Evolutionary conservation across 129 eudicot species (phyloP), one percentile per base, ranked within the genome.

Genomic region (Saposhnikovia divaricata): DNA sequence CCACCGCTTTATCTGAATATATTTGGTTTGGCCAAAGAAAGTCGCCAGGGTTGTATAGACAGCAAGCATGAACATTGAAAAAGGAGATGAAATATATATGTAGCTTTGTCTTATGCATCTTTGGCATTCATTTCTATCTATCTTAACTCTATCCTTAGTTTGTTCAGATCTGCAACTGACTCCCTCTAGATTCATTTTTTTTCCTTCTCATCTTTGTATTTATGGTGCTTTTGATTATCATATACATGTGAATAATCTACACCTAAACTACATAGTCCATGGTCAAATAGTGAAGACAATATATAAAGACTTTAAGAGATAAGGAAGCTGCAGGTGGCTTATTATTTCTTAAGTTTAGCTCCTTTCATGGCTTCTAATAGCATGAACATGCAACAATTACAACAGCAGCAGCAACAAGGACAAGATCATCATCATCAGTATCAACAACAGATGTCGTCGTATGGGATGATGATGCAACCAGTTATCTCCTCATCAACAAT

Each of bases 401-500:
- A 84, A 80, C 77, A 72, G 48, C 83, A 86, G 44, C 68, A 84
- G 76, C 55, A 40, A n/a, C 87, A 82, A 2, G 81, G 50, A 13
- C 83, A 75, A 15, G 81, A 74, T 9, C 59, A 75, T 15, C 84
- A 89, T 18, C 91, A 88, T 74, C 87, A 89, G 34, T 85, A 86
- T 80, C 87, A 92, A 85, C 87, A 92, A 85, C 96, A 88, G 81
- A 89, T 92, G 63, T 84, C 97, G 4, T 96, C 97, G 4, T 96
- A 89, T 78, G 84, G 90, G 55, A 91, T 94, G 96, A 75, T 75
- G 78, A 92, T 89, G 90, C 90, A 84, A 72, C 86, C 97, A 25
- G 63, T 91, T 38, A 73, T 27, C 14, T 80, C 93, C 3, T 89
- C 97, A 40, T 88, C 98, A 10, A 89, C 94, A 13, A 75, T 80